Evolutionary conservation across 2,329 filamentous ascomycete species (phyloP).

Genomic region (Colletotrichum sp.): DNA sequence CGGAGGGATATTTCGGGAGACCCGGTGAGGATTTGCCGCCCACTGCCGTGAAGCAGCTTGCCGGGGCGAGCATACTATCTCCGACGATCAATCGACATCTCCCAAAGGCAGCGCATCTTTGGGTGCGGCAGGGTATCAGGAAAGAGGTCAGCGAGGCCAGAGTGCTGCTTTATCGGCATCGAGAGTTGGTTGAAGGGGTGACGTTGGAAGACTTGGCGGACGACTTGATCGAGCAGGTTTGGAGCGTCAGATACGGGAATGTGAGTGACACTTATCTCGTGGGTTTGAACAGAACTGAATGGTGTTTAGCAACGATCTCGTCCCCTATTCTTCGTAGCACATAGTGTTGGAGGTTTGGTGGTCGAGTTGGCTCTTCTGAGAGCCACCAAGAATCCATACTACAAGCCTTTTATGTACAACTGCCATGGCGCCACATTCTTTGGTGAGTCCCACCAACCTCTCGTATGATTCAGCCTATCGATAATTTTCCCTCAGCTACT

Average conservation of each 20-base stretch:
- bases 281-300: no score
- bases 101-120: constrained; percentile 44
- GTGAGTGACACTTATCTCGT: no score
- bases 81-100: constrained; percentile 6
- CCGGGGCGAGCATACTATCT: constrained; percentile 23
- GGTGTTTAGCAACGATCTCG: constrained; percentile 37
- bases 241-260: constrained; percentile 35
- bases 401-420: constrained; percentile 53
- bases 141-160: constrained; percentile 51
- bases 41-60: constrained; percentile 32
- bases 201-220: constrained; percentile 51
- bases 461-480: not conserved
- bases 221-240: constrained; percentile 50
- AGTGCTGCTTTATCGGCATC: constrained; percentile 58
- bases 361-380: constrained; percentile 61
- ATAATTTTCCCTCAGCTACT: constrained; percentile 43
- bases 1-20: constrained; percentile 50
- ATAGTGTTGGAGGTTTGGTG: constrained; percentile 66
- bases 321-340: constrained; percentile 65
- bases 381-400: constrained; percentile 42
- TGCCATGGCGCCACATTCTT: constrained; percentile 68
- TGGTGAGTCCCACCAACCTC: constrained; percentile 40
- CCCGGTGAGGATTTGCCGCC: constrained; percentile 24
- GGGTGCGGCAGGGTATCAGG: constrained; percentile 59
- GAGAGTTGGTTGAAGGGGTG: constrained; percentile 42